Percentiles rank a stretch among this genome's conserved stretches.
phyloP scores from a whole-genome alignment of 306 rosid genomes.

The Vicia villosa region DNA sequence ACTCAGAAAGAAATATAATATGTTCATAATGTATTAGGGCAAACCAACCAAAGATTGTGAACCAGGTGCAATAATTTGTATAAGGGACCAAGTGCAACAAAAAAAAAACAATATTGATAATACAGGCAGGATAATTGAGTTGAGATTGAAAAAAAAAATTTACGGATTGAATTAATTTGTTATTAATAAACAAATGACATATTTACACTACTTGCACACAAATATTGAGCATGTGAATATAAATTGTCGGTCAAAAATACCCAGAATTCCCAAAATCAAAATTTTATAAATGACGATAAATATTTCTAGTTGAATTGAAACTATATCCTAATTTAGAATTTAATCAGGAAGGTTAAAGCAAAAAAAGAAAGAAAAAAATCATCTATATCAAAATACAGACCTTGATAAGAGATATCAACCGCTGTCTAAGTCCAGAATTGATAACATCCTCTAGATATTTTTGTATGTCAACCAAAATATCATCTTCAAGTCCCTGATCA shows the following conservation, averaged over 20 bases:
- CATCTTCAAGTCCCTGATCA: slow-evolving; percentile 89
- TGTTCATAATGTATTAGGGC: neutral
- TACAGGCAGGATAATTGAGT: slow-evolving; percentile 21
- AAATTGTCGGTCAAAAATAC: neutral
- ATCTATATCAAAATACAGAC: slow-evolving; percentile 44
- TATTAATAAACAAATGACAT: neutral
- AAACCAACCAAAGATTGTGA: slow-evolving; percentile 8
- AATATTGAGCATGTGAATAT: neutral
- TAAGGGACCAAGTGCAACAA: slow-evolving; percentile 2
- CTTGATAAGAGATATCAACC: slow-evolving; percentile 84
- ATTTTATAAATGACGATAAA: neutral
- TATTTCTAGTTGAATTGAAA: slow-evolving; percentile 6
- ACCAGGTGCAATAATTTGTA: neutral
- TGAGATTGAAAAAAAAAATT: no score
- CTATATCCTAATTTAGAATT: slow-evolving; percentile 15
- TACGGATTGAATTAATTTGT: neutral
- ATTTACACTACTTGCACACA: neutral
- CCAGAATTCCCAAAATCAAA: neutral
- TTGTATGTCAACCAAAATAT: slow-evolving; percentile 73
- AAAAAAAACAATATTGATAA: neutral
- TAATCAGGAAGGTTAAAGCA: neutral
- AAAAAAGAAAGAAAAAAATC: slow-evolving; percentile 16
- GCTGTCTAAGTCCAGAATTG: slow-evolving; percentile 77
- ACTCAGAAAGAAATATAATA: neutral
- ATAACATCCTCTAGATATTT: slow-evolving; percentile 85